Percentiles rank a stretch among this genome's conserved stretches.
These are phyloP conservation scores for Phyllosticta citribraziliensis DNA, from an alignment of 2,329 filamentous ascomycete genomes.

Conservation along the genomic window DNA sequence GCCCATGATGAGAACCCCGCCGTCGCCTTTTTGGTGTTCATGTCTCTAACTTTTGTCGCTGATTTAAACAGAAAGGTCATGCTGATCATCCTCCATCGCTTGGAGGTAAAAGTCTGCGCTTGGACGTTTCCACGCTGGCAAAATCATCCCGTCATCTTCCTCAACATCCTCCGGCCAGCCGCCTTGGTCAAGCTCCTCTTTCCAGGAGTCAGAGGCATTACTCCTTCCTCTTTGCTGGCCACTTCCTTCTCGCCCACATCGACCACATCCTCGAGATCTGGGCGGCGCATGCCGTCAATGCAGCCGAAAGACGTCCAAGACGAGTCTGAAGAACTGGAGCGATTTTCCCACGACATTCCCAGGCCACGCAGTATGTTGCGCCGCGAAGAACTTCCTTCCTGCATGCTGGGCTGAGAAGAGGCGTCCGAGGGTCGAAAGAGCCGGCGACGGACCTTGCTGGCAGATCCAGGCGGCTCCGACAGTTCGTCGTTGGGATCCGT, in stretches of 20 bases:
- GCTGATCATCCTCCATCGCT: too few species aligned
- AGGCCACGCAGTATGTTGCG: background rate
- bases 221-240: background rate
- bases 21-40: too few species aligned
- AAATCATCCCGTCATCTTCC: background rate
- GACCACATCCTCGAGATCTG: background rate
- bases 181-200: background rate
- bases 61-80: too few species aligned
- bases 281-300: constrained; percentile 7
- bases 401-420: background rate
- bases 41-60: too few species aligned
- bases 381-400: background rate
- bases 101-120: too few species aligned
- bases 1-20: too few species aligned
- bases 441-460: background rate
- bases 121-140: too few species aligned
- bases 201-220: background rate
- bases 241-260: background rate
- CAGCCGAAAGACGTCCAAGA: constrained; percentile 7
- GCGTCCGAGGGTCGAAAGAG: background rate
- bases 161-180: background rate
- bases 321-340: constrained; percentile 2
- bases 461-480: background rate
- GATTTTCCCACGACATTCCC: background rate
- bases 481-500: background rate